These are phyloP conservation scores for Golubevia pallescens DNA, from an alignment of 1,284 basidiomycete species.

Conservation along the genomic window DNA sequence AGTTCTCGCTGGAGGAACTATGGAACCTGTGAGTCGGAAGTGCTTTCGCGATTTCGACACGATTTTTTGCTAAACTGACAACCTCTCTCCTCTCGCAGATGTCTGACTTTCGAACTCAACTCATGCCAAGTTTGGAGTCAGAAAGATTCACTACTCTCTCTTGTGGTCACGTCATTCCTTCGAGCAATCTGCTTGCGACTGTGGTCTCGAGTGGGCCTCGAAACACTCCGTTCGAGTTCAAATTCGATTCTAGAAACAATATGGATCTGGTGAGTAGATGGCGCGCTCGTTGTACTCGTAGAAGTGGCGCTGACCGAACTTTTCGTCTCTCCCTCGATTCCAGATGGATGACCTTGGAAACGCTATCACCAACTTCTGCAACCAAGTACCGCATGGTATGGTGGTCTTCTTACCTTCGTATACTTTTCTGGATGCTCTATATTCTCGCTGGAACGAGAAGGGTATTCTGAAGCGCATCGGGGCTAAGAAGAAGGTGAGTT, in stretches of 20 bases:
- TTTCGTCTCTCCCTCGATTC: too few species aligned
- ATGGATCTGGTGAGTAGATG: conserved; percentile 69
- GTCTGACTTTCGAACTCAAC: conserved; percentile 82
- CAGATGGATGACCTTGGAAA: conserved; percentile 84
- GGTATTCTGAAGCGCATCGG: conserved; percentile 73
- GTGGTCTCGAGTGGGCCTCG: conserved; percentile 80
- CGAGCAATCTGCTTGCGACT: conserved; percentile 77
- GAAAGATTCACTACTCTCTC: conserved; percentile 79
- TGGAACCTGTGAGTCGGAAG: conserved; percentile 78
- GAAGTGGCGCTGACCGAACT: too few species aligned
- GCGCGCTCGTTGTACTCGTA: neutral
- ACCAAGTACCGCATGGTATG: conserved; percentile 82
- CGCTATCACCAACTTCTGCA: conserved; percentile 78
- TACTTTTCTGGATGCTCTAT: conserved; percentile 76
- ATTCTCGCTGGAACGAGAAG: conserved; percentile 73
- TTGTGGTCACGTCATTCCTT: conserved; percentile 90
- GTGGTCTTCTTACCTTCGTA: conserved; percentile 96
- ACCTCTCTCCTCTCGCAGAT: conserved; percentile 69
- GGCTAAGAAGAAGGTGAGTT: conserved; percentile 74
- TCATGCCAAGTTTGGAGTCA: conserved; percentile 75
- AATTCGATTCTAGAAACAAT: conserved; percentile 78
- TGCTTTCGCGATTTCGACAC: neutral
- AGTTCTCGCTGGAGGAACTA: conserved; percentile 91
- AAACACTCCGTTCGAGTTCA: conserved; percentile 81
- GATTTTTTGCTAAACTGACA: neutral